Conservation (phyloP, 306 rosid genomes). For the Acmispon strigosus region DNA sequence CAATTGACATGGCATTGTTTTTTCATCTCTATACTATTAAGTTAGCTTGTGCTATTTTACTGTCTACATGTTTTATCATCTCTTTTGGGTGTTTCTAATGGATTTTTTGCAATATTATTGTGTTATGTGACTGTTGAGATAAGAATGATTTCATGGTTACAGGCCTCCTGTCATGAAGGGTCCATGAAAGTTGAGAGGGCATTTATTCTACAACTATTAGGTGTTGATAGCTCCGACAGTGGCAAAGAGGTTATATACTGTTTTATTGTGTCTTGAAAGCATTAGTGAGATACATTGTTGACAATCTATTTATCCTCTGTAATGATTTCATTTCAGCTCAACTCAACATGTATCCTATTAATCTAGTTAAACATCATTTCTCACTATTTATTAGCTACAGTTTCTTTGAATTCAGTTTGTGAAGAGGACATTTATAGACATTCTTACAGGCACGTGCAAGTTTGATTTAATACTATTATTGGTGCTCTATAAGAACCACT, state of each 20-base stretch:
- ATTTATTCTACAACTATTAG: constrained; percentile 68
- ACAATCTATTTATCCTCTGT: neutral
- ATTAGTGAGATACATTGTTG: neutral
- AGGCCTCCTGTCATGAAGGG: constrained; percentile 75
- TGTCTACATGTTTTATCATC: neutral
- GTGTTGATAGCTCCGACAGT: constrained; percentile 45
- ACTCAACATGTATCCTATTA: neutral
- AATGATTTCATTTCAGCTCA: neutral
- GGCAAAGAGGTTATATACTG: constrained; percentile 67
- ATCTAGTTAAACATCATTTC: neutral
- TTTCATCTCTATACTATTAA: too few species aligned
- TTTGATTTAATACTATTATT: neutral
- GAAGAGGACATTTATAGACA: neutral
- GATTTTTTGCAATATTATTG: neutral
- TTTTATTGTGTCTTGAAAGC: constrained; percentile 4
- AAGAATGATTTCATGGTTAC: constrained; percentile 19
- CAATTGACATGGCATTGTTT: too few species aligned
- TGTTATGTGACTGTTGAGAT: constrained; percentile 11
- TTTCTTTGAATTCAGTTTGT: neutral
- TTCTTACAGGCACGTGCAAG: neutral
- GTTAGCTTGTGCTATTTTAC: neutral
- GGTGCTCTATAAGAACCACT: neutral
- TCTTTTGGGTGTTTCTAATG: neutral
- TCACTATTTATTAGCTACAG: neutral
- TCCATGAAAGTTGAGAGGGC: constrained; percentile 76